Evolutionary conservation across 2,329 filamentous ascomycete species (phyloP).

Genomic region (Talaromyces amestolkiae): DNA sequence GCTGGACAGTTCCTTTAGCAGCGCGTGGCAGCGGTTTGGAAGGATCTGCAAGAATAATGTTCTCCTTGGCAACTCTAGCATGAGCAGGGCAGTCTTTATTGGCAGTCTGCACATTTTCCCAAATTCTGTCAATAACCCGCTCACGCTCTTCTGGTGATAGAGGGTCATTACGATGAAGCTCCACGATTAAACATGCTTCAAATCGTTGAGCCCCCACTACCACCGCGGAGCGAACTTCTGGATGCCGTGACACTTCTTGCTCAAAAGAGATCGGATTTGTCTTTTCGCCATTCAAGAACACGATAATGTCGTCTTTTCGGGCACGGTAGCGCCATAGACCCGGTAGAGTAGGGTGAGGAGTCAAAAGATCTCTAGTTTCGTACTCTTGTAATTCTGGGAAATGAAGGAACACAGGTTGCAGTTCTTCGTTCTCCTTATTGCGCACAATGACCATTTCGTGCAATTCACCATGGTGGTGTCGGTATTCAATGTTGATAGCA

Average conservation of each 20-base stretch:
- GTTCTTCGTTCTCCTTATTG: neutral
- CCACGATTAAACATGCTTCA: constrained; percentile 15
- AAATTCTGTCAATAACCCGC: constrained; percentile 10
- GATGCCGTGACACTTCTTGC: constrained; percentile 8
- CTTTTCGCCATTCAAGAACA: constrained; percentile 19
- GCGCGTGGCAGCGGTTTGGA: constrained; percentile 10
- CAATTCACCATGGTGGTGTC: constrained; percentile 11
- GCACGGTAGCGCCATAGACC: constrained; percentile 18
- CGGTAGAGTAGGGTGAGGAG: constrained; percentile 14
- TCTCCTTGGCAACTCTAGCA: constrained; percentile 7
- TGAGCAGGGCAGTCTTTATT: constrained; percentile 13
- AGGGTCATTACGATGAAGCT: neutral
- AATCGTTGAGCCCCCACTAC: constrained; percentile 16
- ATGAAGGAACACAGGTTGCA: constrained; percentile 13
- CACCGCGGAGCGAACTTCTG: constrained; percentile 7
- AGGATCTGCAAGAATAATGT: constrained; percentile 6
- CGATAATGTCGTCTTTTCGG: constrained; percentile 20
- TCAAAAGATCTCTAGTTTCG: constrained; percentile 15
- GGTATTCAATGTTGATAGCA: constrained; percentile 7
- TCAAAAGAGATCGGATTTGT: constrained; percentile 18
- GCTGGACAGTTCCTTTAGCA: constrained; percentile 15
- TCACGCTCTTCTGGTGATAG: neutral
- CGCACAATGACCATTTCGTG: constrained; percentile 13
- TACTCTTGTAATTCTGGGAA: constrained; percentile 15
- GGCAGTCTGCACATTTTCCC: constrained; percentile 3